Base-by-base conservation (phyloP, 345 rosid genomes). In the Sonneratia alba region DNA sequence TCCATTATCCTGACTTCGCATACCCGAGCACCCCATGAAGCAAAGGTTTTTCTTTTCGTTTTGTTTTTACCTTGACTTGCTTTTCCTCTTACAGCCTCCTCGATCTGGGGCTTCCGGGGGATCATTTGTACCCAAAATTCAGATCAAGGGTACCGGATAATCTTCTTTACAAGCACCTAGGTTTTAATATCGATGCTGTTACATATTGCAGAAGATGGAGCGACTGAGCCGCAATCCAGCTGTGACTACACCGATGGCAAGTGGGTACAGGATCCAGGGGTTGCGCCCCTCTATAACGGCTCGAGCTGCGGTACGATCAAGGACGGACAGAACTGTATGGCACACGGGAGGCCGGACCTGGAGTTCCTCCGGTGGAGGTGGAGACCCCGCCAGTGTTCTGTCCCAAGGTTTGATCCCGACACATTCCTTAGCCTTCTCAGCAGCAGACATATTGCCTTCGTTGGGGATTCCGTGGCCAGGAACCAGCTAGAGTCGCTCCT, bases 391-490 rank as follows among this genome's bases (percentile, higher is more conserved):
- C 81, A 77, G 59, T 95, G 97, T 78, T 71, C 80, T 42, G 90
- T 95, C 18, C 91, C 97, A 2, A 90, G 96, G 88, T 91, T 95
- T 73, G 91, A 92, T 14, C 84, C 97, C 21, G 72, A 70, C 71
- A 77, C 69, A 51, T 92, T 92, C 71, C 92, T 95, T 67, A 61
- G 81, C 71, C 79, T 95, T 4, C 75, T 87, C 69, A 78, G 78
- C 6, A 76, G 90, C 81, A 89, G 82, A 51, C 90, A 90, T 75
- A 69, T 92, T 48, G 97, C 99, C 62, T 92, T 95, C 78, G 83
- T 95, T 0, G 99, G 99, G 0, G 99, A 95, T 43, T 95, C 99
- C n/a, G 85, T 95, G 96, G 96, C 97, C 59, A 92, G 99, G 76
- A 95, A 95, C 66, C 97, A 95, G 79, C 71, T 92, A 21, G 97